Conservation (phyloP, 1,284 basidiomycete species). For the Takashimella koratensis region DNA sequence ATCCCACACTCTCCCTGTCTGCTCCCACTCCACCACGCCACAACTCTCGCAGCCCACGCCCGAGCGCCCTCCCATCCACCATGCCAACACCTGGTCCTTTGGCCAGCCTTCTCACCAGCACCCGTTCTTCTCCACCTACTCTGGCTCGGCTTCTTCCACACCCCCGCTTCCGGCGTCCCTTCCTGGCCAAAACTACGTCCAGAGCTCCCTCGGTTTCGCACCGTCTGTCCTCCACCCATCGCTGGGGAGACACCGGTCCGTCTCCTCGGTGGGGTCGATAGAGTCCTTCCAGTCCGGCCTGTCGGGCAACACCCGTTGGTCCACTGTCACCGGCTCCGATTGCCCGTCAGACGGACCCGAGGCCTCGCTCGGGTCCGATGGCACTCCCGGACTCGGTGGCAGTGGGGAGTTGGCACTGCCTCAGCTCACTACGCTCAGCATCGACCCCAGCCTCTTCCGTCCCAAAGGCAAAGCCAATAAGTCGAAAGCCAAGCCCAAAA, state of each 20-base stretch:
- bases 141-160: neutral
- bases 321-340: neutral
- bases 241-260: slow-evolving; percentile 12
- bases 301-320: neutral
- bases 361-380: neutral
- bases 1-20: neutral
- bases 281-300: neutral
- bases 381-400: neutral
- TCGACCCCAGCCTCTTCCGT: slow-evolving; percentile 26
- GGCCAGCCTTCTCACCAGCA: neutral
- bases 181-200: neutral
- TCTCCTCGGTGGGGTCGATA: slow-evolving; percentile 17
- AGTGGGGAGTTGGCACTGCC: neutral
- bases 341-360: neutral
- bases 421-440: slow-evolving; percentile 1
- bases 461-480: slow-evolving; percentile 1
- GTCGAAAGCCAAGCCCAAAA: neutral
- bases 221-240: neutral
- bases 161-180: neutral
- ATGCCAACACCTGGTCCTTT: neutral
- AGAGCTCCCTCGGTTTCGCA: neutral
- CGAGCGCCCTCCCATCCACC: neutral
- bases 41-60: slow-evolving; percentile 6
- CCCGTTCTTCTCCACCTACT: neutral
- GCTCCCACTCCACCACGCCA: neutral